These are phyloP conservation scores for Phlyctochytrium bullatum DNA, from an alignment of 192 early-diverging fungal species.

Conservation along the genomic window DNA sequence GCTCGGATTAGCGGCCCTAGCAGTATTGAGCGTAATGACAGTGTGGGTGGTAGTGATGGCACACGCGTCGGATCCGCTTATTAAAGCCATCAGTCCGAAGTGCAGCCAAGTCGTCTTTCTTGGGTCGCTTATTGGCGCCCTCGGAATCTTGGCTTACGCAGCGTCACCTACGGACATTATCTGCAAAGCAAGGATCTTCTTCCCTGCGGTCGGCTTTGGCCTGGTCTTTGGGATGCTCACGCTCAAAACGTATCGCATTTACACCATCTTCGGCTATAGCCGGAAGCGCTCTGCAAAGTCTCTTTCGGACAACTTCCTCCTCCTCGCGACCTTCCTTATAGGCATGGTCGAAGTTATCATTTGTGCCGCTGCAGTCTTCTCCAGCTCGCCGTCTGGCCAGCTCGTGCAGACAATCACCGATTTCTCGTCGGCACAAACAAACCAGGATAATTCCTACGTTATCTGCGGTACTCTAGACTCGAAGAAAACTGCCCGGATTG, in stretches of 20 bases:
- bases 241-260: constrained; percentile 16
- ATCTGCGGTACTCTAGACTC: not conserved
- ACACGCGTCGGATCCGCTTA: not conserved
- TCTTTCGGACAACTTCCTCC: not conserved
- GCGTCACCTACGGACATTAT: not conserved
- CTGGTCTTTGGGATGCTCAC: constrained; percentile 14
- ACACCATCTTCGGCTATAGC: constrained; percentile 10
- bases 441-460: not conserved
- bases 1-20: not conserved
- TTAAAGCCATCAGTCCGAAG: not conserved
- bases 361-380: not conserved
- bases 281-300: not conserved
- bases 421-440: not conserved
- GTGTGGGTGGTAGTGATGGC: constrained; percentile 4
- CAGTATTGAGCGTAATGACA: not conserved
- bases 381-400: not conserved
- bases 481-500: not conserved
- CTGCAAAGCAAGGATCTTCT: constrained; percentile 1
- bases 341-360: not conserved
- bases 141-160: constrained; percentile 1
- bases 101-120: constrained; percentile 1
- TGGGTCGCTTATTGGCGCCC: not conserved
- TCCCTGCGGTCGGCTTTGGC: constrained; percentile 10
- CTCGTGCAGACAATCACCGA: not conserved
- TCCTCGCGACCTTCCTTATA: not conserved